A percentile compares a stretch with the other conserved stretches of the same genome.
These are phyloP conservation scores for Dryas drummondii DNA, from an alignment of 306 rosid genomes.

Conservation along the genomic window DNA sequence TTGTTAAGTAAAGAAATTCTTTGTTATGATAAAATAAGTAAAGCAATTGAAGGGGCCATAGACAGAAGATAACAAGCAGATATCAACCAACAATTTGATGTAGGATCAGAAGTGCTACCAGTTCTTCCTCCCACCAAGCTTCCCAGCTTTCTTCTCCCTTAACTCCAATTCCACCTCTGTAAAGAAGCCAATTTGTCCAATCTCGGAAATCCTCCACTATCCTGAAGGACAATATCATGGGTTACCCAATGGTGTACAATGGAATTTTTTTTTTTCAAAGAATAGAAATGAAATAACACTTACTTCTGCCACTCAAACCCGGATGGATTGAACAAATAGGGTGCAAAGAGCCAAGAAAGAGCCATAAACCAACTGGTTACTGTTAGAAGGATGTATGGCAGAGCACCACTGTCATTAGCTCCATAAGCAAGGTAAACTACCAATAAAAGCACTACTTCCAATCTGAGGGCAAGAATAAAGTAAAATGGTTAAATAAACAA, in stretches of 20 bases:
- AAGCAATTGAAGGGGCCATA: neutral
- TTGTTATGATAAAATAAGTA: neutral
- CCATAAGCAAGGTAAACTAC: conserved; percentile 85
- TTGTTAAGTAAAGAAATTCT: no score
- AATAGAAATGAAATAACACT: conserved; percentile 27
- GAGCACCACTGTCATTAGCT: conserved; percentile 56
- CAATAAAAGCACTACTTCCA: conserved; percentile 87
- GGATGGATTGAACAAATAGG: conserved; percentile 90
- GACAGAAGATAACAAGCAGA: neutral
- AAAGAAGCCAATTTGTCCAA: conserved; percentile 97
- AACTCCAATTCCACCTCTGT: conserved; percentile 95
- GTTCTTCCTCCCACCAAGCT: conserved; percentile 99
- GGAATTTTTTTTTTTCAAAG: neutral
- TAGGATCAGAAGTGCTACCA: conserved; percentile 48
- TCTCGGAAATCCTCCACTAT: conserved; percentile 85
- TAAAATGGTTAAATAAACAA: conserved; percentile 3
- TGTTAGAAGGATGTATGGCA: conserved; percentile 74
- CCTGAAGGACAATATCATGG: conserved; percentile 43
- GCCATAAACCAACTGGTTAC: conserved; percentile 99
- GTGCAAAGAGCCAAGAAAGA: conserved; percentile 97
- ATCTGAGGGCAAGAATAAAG: conserved; percentile 48
- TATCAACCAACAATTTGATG: neutral
- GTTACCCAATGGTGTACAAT: conserved; percentile 16
- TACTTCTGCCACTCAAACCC: conserved; percentile 99
- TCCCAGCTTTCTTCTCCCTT: conserved; percentile 99